Conservation (phyloP, 768 basidiomycete genomes). For the Gymnopilus junonius region DNA sequence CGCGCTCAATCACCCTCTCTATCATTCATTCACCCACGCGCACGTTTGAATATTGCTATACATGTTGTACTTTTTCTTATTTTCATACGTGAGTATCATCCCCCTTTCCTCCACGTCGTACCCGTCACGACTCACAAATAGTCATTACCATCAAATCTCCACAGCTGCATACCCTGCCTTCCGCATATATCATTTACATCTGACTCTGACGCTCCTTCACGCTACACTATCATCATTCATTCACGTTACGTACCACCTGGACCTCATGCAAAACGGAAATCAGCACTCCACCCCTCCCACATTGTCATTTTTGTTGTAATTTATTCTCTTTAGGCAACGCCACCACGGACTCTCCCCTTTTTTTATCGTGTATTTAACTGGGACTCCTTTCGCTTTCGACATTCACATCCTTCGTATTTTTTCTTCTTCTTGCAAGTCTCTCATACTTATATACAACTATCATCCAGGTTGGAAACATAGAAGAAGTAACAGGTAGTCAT, state of each 20-base stretch:
- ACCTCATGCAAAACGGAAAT: neutral
- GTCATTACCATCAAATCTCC: neutral
- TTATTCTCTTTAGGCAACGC: neutral
- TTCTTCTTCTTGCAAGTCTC: neutral
- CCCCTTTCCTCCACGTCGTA: neutral
- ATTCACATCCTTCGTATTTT: neutral
- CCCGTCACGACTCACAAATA: neutral
- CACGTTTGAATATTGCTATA: neutral
- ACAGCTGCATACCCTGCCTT: neutral
- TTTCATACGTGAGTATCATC: constrained; percentile 2
- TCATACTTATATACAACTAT: neutral
- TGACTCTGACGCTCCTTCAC: constrained; percentile 10
- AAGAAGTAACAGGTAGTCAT: neutral
- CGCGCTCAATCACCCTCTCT: constrained; percentile 2
- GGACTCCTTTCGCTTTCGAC: neutral
- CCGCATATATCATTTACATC: neutral
- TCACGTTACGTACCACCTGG: neutral
- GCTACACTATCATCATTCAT: constrained; percentile 3
- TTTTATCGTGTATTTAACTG: neutral
- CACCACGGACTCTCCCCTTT: too few species aligned
- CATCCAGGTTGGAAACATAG: neutral
- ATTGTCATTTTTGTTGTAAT: neutral
- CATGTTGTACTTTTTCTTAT: neutral
- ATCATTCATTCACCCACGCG: neutral
- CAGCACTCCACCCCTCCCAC: neutral